Base-by-base conservation (phyloP, 257 asterid species). In the Haberlea rhodopensis region DNA sequence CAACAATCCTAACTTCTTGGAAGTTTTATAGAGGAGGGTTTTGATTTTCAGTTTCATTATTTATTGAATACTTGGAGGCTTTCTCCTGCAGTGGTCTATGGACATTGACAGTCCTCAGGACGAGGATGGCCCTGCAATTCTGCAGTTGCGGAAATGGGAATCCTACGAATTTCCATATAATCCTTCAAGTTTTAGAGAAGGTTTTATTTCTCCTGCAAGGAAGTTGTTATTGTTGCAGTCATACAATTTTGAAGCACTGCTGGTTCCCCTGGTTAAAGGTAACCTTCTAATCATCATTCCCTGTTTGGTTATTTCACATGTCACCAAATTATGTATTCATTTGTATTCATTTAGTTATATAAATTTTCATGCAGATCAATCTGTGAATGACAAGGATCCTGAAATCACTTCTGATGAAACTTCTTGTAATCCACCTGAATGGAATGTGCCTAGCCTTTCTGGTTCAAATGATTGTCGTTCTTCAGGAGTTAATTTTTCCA, bases 111-210 rank as follows among this genome's bases (percentile, higher is more conserved):
- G 76, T 65, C 48, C 70, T 53, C 71, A 40, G 15, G 69, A 60
- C 54, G 89, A 73, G 45, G 88, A 87, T 68, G 81, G 78, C 67
- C 91, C 80, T 51, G 78, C 89, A 21, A 71, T 84, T 51, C 68
- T 92, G 87, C 94, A 85, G 85, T 81, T 92, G 83, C 85, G 80
- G 74, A 92, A 81, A 74, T 92, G 97, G 97, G 85, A 75, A 40
- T 76, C 89, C 65, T 73, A 91, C 53, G 91, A 83, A 28, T 76
- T 82, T 70, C 90, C 86, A 40, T 73, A 84, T 53, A 82, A 73
- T 73, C 87, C 89, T 67, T 82, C 89, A 29, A 75, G 74, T 75
- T 92, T 85, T 56, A 83, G 79, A 53, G 89, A 87, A 79, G 99
- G 95, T 69, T 85, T 79, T 66, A 79, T 92, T 77, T 92, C 99